Evolutionary conservation across 2,329 filamentous ascomycete species (phyloP).

Genomic region (Aspergillus hiratsukae): DNA sequence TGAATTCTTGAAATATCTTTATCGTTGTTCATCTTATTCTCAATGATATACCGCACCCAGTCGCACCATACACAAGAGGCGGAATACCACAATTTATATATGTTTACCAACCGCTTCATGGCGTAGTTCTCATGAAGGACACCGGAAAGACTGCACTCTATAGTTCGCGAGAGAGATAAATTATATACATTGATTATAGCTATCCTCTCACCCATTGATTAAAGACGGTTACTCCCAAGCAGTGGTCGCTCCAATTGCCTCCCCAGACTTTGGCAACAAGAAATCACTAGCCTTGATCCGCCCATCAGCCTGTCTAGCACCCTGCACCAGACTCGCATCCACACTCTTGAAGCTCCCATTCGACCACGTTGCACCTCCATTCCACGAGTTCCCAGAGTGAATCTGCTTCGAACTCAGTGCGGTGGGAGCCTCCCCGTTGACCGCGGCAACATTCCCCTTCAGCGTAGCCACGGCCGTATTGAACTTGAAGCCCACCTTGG

Average conservation of each 20-base stretch:
- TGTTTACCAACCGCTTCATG: too few relatives aligned
- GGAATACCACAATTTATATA: too few relatives aligned
- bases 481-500: constrained; percentile 10
- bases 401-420: constrained; percentile 8
- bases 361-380: constrained; percentile 5
- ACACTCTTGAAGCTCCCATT: constrained; percentile 13
- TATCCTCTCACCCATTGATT: neutral
- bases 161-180: too few relatives aligned
- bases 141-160: too few relatives aligned
- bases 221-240: constrained; percentile 3
- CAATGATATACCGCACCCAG: too few relatives aligned
- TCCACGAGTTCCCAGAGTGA: constrained; percentile 12
- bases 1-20: too few relatives aligned
- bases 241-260: constrained; percentile 12
- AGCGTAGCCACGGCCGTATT: constrained; percentile 10
- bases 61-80: too few relatives aligned
- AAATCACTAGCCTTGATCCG: constrained; percentile 12
- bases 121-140: too few relatives aligned
- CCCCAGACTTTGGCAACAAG: constrained; percentile 9
- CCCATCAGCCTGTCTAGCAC: constrained; percentile 7
- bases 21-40: too few relatives aligned
- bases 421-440: constrained; percentile 10
- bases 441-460: constrained; percentile 9
- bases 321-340: constrained; percentile 11
- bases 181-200: neutral